A percentile compares a stretch with the other conserved stretches of the same genome.
Conservation (phyloP, 208 protist genomes). For the Acanthamoeba divionensis region DNA sequence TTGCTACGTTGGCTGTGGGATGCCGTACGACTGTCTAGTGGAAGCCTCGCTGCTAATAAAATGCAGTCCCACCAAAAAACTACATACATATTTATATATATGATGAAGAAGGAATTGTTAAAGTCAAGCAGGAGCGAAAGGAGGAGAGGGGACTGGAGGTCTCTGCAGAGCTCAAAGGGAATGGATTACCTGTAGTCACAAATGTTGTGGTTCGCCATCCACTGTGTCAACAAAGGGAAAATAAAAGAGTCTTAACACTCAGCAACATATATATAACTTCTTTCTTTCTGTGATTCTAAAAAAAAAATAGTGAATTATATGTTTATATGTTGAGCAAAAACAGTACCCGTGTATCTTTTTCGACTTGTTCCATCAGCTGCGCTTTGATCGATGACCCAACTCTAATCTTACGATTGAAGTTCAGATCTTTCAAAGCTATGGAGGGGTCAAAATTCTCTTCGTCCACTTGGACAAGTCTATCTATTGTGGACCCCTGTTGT, state of each 20-base stretch:
- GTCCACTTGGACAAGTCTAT: conserved; percentile 39
- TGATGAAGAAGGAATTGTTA: too few relatives aligned
- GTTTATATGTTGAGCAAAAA: too few relatives aligned
- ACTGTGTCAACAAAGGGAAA: neutral
- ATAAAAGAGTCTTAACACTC: neutral
- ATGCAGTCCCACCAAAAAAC: conserved; percentile 51
- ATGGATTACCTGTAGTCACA: conserved; percentile 52
- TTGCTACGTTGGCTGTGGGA: neutral
- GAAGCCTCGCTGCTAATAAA: neutral
- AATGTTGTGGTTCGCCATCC: conserved; percentile 51
- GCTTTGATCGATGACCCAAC: conserved; percentile 18
- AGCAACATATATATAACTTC: neutral
- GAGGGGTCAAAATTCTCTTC: conserved; percentile 20
- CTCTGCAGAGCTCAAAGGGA: too few relatives aligned
- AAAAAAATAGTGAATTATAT: too few relatives aligned
- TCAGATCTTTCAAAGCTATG: conserved; percentile 56
- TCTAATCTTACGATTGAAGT: conserved; percentile 50
- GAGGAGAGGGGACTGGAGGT: too few relatives aligned
- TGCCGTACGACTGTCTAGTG: neutral
- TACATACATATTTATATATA: too few relatives aligned
- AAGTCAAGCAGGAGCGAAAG: too few relatives aligned
- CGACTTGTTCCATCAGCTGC: conserved; percentile 55
- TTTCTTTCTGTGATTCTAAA: too few relatives aligned
- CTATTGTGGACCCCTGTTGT: conserved; percentile 38
- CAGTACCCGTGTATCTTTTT: conserved; percentile 52